Conservation (phyloP, 129 eudicot genomes). For the Chrysanthemum lavandulifolium region DNA sequence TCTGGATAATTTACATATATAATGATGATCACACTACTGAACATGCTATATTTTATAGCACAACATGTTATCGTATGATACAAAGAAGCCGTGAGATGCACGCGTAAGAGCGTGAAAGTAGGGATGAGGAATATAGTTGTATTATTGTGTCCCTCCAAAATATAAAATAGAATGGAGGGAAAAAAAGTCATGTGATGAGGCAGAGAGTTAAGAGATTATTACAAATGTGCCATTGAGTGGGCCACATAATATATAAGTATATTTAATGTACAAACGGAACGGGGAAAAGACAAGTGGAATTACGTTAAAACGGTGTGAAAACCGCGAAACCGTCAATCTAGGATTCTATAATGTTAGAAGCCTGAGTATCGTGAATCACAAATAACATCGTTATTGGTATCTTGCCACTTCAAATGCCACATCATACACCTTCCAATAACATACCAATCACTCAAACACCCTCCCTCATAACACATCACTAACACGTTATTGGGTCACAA, state of each 20-base stretch:
- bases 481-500: no score
- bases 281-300: constrained; percentile 38
- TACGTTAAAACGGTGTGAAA: constrained; percentile 22
- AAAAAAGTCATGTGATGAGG: constrained; percentile 27
- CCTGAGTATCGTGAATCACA: no score
- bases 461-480: no score
- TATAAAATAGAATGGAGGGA: constrained; percentile 34
- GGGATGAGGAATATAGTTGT: constrained; percentile 4
- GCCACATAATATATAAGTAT: neutral
- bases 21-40: no score
- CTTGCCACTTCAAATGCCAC: no score
- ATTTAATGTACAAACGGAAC: constrained; percentile 25
- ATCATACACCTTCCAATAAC: no score
- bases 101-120: constrained; percentile 23
- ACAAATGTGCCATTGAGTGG: constrained; percentile 20
- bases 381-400: no score
- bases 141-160: constrained; percentile 40
- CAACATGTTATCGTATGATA: neutral
- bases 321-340: constrained; percentile 28
- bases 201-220: constrained; percentile 16
- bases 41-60: no score
- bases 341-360: constrained; percentile 21
- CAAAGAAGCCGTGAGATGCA: constrained; percentile 8
- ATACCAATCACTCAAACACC: no score
- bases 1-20: no score